Percentiles rank a stretch among this genome's conserved stretches.
Evolutionary conservation across 805 yeast genomes (phyloP).

Genomic region (Lachancea thermotolerans): DNA sequence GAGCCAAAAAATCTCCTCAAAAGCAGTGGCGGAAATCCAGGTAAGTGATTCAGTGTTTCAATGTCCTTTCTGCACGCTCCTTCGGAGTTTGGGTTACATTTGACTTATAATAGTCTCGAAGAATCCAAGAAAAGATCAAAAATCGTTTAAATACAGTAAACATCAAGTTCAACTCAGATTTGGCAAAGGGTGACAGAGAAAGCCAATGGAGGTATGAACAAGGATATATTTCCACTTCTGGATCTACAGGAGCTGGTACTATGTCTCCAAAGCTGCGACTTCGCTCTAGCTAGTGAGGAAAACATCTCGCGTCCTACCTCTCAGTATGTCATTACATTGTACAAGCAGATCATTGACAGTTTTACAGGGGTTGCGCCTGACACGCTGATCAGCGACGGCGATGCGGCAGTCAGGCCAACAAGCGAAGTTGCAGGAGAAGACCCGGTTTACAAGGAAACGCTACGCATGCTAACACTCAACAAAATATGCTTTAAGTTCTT

Average conservation of each 20-base stretch:
- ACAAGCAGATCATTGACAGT: constrained; percentile 54
- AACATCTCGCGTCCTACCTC: constrained; percentile 51
- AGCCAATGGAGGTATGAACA: constrained; percentile 19
- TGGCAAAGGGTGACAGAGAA: neutral
- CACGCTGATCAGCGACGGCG: constrained; percentile 13
- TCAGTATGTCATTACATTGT: constrained; percentile 46
- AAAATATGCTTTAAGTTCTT: constrained; percentile 56
- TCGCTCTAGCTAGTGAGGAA: constrained; percentile 51
- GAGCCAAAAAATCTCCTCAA: no score
- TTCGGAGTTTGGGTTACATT: no score
- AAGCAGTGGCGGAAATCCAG: no score
- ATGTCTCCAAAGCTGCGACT: constrained; percentile 56
- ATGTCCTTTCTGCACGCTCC: no score
- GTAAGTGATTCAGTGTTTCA: no score
- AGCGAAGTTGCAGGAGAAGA: constrained; percentile 13
- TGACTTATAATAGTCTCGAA: no score
- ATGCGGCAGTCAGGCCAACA: constrained; percentile 16
- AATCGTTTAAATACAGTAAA: no score
- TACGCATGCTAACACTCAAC: constrained; percentile 50
- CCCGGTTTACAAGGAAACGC: constrained; percentile 30
- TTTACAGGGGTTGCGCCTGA: constrained; percentile 48
- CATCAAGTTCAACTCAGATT: no score
- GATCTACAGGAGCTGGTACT: constrained; percentile 51
- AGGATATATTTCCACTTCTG: constrained; percentile 56
- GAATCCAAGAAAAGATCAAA: no score